phyloP scores from a whole-genome alignment of 2,329 filamentous ascomycete genomes.

The Apiospora aurea region DNA sequence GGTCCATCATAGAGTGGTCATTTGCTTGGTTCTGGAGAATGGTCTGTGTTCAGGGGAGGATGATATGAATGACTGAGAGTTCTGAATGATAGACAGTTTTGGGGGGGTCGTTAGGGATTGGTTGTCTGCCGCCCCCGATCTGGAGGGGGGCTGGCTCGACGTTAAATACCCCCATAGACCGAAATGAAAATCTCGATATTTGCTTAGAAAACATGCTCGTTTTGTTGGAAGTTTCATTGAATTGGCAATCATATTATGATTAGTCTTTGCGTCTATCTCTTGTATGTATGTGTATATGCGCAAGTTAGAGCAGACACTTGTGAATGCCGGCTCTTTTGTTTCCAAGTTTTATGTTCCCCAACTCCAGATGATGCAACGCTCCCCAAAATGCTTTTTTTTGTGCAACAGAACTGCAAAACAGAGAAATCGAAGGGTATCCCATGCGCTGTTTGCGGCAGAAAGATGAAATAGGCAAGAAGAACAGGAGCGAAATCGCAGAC shows the following conservation, averaged over 20 bases:
- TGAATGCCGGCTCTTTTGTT: not conserved
- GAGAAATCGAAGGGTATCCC: not conserved
- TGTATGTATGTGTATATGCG: not conserved
- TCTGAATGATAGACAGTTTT: not conserved
- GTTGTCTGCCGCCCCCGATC: not conserved
- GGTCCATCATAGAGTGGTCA: conserved; percentile 11
- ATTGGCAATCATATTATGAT: conserved; percentile 13
- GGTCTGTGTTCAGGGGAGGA: not conserved
- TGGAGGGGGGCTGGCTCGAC: not conserved
- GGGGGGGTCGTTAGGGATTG: not conserved
- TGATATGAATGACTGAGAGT: not conserved
- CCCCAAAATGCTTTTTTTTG: not conserved
- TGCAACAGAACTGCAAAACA: not conserved
- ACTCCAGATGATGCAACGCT: conserved; percentile 19
- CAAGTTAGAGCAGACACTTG: not conserved
- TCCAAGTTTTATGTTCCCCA: not conserved
- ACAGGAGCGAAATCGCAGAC: not conserved
- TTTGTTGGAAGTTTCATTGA: not conserved
- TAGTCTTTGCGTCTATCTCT: conserved; percentile 16
- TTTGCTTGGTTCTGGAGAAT: conserved; percentile 2
- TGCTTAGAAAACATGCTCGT: not conserved
- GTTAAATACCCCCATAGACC: conserved; percentile 14
- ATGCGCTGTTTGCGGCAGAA: not conserved
- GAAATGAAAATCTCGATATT: not conserved
- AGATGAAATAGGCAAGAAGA: not conserved